These are phyloP conservation scores for Lantana camara DNA, from an alignment of 257 asterid genomes.

Conservation along the genomic window DNA sequence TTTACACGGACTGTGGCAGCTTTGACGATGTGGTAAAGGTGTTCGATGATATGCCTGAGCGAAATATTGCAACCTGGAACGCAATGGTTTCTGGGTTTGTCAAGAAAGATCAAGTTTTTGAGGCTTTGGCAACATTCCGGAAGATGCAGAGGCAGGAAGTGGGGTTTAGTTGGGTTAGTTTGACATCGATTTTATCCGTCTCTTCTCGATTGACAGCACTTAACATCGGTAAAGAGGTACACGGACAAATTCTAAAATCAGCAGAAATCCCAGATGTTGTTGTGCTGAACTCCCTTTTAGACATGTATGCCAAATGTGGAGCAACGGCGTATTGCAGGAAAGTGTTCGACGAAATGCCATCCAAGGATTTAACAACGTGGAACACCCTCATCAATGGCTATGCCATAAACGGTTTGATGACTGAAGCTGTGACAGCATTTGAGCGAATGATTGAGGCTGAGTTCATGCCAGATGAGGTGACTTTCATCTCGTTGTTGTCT, in stretches of 20 bases:
- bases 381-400: conserved; percentile 48
- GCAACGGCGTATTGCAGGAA: conserved; percentile 34
- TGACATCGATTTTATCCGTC: conserved; percentile 36
- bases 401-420: conserved; percentile 46
- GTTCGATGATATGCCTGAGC: conserved; percentile 55
- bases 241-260: conserved; percentile 44
- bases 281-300: conserved; percentile 45
- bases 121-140: conserved; percentile 46
- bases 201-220: conserved; percentile 44
- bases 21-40: conserved; percentile 38
- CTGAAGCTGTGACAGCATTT: conserved; percentile 37
- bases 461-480: conserved; percentile 38
- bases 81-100: conserved; percentile 38
- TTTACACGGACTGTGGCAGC: conserved; percentile 44
- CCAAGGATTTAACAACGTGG: conserved; percentile 49
- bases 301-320: conserved; percentile 59
- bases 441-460: conserved; percentile 39
- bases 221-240: conserved; percentile 47
- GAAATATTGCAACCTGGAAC: conserved; percentile 56
- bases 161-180: conserved; percentile 56
- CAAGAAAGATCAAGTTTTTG: conserved; percentile 41
- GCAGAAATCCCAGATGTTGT: conserved; percentile 36
- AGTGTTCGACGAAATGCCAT: conserved; percentile 41
- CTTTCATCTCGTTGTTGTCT: conserved; percentile 42
- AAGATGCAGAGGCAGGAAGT: conserved; percentile 44